Base-by-base conservation (phyloP, 345 rosid species). In the Corchorus olitorius region DNA sequence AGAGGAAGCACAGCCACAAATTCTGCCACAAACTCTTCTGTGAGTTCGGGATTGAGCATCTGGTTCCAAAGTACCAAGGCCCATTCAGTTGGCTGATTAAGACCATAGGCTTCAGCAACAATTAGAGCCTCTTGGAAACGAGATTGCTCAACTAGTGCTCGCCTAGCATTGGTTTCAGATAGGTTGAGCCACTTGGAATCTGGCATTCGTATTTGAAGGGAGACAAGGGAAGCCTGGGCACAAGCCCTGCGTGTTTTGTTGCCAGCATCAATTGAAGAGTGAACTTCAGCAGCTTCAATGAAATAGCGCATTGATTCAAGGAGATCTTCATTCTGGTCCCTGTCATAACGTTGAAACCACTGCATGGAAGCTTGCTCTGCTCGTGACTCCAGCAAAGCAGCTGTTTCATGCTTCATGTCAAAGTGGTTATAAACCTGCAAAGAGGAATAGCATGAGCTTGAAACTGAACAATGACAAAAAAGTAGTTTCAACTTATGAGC, bases 231-330 rank as follows among this genome's bases (percentile, higher is more conserved):
- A 74, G 99, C 99, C 73, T 87, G 94, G 52, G 94, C 97, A 77
- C 97, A 96, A 70, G 97, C 93, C 76, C 85, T 81, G 52, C 90
- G 85, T 33, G 99, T 93, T 84, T 93, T 96, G 77, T 91, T 96
- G 74, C 98, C 99, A 54, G 98, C 98, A 83, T 96, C 99, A 72
- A 93, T 87, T 37, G 98, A 92, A 34, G 94, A 84, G 87, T 88
- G 90, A 74, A 92, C 98, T 86, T 93, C 97, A 60, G 98, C 99
- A 65, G 98, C 99, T 87, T 93, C 97, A 72, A 96, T 96, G 83
- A 84, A 96, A 81, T 89, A 92, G 46, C 89, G 92, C 99, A 96
- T 93, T 12, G 98, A 87, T 66, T 96, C 97, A 48, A 96, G 89
- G 72, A 93, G 97, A 75, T 96, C 98, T 78, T 91, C 99, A 79